Evolutionary conservation across 352 stramenopile species (phyloP).

Genomic region (Pythium vanterpoolii): DNA sequence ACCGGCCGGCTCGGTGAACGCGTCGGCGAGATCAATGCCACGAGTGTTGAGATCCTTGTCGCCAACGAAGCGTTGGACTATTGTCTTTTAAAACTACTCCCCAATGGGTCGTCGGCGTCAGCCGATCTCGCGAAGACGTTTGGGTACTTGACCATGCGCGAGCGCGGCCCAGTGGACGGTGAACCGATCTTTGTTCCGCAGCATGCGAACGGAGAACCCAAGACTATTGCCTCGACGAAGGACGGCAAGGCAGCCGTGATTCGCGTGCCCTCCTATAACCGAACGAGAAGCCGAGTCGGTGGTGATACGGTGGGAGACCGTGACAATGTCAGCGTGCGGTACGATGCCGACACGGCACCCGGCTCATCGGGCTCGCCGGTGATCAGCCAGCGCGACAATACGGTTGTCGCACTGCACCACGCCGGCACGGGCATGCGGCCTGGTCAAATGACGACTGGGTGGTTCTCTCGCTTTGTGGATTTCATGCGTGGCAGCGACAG

Average conservation of each 20-base stretch:
- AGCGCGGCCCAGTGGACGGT: no score
- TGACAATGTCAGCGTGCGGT: slow-evolving; percentile 37
- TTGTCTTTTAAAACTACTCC: slow-evolving; percentile 44
- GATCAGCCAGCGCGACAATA: slow-evolving; percentile 56
- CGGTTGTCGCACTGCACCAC: slow-evolving; percentile 62
- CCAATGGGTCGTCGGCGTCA: no score
- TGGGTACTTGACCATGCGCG: slow-evolving; percentile 50
- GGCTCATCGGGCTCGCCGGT: slow-evolving; percentile 67
- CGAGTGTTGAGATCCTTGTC: slow-evolving; percentile 31
- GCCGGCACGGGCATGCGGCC: slow-evolving; percentile 25
- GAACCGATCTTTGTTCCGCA: slow-evolving; percentile 64
- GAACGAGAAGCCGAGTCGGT: not conserved
- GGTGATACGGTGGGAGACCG: not conserved
- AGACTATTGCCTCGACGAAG: slow-evolving; percentile 50
- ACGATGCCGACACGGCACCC: slow-evolving; percentile 65
- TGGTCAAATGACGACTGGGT: not conserved
- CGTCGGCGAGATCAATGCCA: slow-evolving; percentile 43
- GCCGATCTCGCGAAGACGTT: slow-evolving; percentile 38
- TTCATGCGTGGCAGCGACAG: not conserved
- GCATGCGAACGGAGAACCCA: slow-evolving; percentile 52
- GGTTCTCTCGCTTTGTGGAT: slow-evolving; percentile 8
- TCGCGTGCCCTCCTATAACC: slow-evolving; percentile 12
- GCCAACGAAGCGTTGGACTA: slow-evolving; percentile 57
- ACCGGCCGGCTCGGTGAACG: slow-evolving; percentile 24
- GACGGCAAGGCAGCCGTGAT: slow-evolving; percentile 29